Evolutionary conservation across 805 yeast genomes (phyloP), one percentile per base, ranked within the genome.

Genomic region (Ogataea populi-albae): DNA sequence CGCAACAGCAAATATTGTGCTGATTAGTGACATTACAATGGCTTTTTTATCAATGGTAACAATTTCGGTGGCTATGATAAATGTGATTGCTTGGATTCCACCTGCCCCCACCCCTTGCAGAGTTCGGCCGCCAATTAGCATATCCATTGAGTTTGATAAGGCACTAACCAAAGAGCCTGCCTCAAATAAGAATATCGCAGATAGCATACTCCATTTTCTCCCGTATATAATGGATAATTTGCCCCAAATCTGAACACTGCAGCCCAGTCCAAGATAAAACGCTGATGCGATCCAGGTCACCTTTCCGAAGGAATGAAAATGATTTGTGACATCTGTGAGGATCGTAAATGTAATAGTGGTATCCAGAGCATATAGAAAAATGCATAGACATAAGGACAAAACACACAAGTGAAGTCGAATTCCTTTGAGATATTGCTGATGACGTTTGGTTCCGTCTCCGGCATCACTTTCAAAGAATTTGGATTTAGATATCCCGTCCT

Each of bases 71-170:
- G 73, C 62, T 18, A 82, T 73, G 20, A 81, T 73, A 41, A 73
- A 66, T 4, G 70, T 73, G 56, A 79, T 60, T 2, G 79, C 65
- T 47, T 75, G 79, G 31, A 81, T 69, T 17, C 84, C 84, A 23
- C 85, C 81, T 7, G 80, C 87, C 11, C 89, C 91, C 22, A 77
- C 52, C 34, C 93, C 93, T 35, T 78, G 77, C 15, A 83, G 61
- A 6, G 76, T 80, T 48, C 95, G 68, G 1, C 87, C 89, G 3
- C 79, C 86, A 40, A 83, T 79, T 30, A 84, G 57, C 68, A 74
- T 71, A 35, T 69, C 62, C 77, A 83, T 79, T 22, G 67, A 64
- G 14, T 49, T 55, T 1, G 86, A 59, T 4, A 74, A 44, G 1
- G 84, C 89, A 37, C 73, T 62, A 5, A 81, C 58, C 35, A 80